Base-by-base conservation (phyloP, 2,329 filamentous ascomycete species). In the Chalaropsis ovoidea region DNA sequence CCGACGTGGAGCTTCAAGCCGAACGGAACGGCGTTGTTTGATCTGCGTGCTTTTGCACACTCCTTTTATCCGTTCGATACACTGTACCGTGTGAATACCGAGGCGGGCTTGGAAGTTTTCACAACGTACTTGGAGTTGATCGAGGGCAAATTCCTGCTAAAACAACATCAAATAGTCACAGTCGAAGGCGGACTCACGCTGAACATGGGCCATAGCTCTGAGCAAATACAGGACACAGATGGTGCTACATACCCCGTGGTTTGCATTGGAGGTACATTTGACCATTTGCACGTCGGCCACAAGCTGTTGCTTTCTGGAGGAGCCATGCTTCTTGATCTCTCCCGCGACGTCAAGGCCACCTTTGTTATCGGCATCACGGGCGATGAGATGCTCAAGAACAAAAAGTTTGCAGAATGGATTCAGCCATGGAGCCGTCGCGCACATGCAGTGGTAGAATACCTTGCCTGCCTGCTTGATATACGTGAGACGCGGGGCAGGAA, bases 241-340 rank as follows among this genome's bases (percentile, higher is more conserved):
- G 27, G 47, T 15, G 17, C 27, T 22, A 63, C 56, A 7, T 68
- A 65, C 41, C n/a, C 31, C 8, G 62, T 68, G 13, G 87, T 95
- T 62, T 89, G 87, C 63, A 83, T 97, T 13, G 94, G 93, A 39
- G 94, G 94, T 10, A 99, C 94, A 0, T 99, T 97, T 76, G 94
- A 99, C 74, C 91, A 97, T 75, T 82, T 99, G 24, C 94, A 99
- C 73, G 86, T 89, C 3, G 94, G 94, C 5, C 94, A 99, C 78
- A 99, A 97, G 76, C 80, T 97, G n/a, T 82, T 99, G 22, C 82
- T 99, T 22, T 91, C 92, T n/a, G 92, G 92, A 68, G 89, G 88
- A 0, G 83, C 86, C 0, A 82, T 96, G 65, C 81, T 90, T 17
- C 80, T 88, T 66, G 75, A 76, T 0, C 67, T 74, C 52, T 71